These are phyloP conservation scores for Psilocybe sp. DNA, from an alignment of 768 basidiomycete genomes.

Conservation along the genomic window DNA sequence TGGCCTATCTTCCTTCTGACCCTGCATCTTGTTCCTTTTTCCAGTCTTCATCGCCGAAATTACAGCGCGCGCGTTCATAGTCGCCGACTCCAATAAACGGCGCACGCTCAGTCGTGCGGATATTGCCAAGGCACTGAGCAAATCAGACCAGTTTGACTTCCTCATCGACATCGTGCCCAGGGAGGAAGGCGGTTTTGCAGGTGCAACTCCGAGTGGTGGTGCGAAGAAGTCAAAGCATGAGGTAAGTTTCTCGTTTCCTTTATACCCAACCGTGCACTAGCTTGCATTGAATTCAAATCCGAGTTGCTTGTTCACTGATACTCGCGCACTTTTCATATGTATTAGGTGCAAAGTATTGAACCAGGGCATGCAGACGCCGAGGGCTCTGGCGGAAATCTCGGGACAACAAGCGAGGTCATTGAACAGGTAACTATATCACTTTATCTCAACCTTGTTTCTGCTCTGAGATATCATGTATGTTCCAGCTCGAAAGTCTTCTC, in stretches of 20 bases:
- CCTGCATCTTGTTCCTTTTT: neutral
- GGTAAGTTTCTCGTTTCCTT: no score
- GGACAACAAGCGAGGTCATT: neutral
- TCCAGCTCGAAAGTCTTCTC: conserved; percentile 3
- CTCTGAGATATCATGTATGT: neutral
- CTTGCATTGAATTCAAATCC: no score
- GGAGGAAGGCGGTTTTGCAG: conserved; percentile 54
- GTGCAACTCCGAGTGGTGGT: no score
- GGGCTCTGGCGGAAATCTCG: no score
- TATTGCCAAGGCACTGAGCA: conserved; percentile 88
- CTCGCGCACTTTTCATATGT: no score
- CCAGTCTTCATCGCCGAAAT: conserved; percentile 98
- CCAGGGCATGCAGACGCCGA: no score
- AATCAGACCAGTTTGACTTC: conserved; percentile 97
- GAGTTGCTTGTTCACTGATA: no score
- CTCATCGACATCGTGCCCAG: conserved; percentile 94
- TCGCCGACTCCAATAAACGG: conserved; percentile 93
- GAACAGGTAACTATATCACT: conserved; percentile 1
- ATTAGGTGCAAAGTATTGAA: no score
- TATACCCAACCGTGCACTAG: no score
- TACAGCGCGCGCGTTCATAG: conserved; percentile 91
- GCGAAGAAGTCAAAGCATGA: no score
- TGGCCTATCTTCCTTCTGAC: neutral
- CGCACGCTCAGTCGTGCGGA: conserved; percentile 93
- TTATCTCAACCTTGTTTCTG: neutral